Evolutionary conservation across 176 grass and related monocot genomes (phyloP).

Genomic region (Carex pumila): DNA sequence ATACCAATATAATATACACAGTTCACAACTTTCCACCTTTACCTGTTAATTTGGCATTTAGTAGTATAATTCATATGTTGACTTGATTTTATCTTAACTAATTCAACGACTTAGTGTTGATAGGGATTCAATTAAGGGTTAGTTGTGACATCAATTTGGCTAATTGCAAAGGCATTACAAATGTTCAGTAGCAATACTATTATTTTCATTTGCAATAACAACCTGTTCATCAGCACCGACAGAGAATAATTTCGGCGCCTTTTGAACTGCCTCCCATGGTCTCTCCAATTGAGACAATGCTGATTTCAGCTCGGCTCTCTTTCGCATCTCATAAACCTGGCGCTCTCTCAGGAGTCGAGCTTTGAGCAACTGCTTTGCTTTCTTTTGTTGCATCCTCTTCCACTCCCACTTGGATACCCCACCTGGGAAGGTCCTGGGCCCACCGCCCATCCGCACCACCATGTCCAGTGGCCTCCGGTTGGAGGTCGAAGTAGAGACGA

Average conservation of each 20-base stretch:
- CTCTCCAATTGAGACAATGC: slow-evolving; percentile 71
- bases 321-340: slow-evolving; percentile 95
- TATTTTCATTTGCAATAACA: background rate
- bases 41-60: background rate
- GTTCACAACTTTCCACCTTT: background rate
- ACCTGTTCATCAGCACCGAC: slow-evolving; percentile 57
- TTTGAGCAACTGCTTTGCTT: slow-evolving; percentile 84
- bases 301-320: slow-evolving; percentile 61
- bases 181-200: background rate
- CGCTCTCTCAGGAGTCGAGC: slow-evolving; percentile 81
- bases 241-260: slow-evolving; percentile 66
- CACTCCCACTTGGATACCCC: slow-evolving; percentile 96
- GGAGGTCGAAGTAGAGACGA: background rate
- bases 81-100: background rate
- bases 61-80: background rate
- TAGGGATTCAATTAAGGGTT: background rate
- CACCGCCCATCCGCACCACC: slow-evolving; percentile 60
- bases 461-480: slow-evolving; percentile 31
- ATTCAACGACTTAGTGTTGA: background rate
- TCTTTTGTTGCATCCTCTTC: slow-evolving; percentile 90
- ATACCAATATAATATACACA: background rate
- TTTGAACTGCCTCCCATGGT: slow-evolving; percentile 63
- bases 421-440: slow-evolving; percentile 68
- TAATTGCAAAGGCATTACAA: background rate
- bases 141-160: background rate